phyloP scores from a whole-genome alignment of 2,329 filamentous ascomycete genomes.

The Aspergillus alliaceus region DNA sequence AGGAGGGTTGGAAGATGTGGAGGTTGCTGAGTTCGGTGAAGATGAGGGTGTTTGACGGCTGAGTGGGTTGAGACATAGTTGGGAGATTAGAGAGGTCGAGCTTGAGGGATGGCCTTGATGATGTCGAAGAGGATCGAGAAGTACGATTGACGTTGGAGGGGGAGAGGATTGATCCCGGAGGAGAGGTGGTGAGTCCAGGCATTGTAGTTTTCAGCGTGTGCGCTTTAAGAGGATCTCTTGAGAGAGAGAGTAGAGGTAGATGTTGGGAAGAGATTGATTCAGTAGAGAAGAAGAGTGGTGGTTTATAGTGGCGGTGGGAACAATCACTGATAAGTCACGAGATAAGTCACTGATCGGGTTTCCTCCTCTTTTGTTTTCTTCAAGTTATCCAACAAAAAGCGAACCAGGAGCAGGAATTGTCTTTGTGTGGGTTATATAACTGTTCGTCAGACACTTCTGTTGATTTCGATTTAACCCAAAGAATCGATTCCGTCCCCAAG shows the following conservation, averaged over 20 bases:
- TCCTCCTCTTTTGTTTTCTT: background rate
- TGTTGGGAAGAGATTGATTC: background rate
- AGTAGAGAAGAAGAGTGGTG: background rate
- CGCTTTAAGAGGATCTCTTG: background rate
- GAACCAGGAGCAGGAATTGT: background rate
- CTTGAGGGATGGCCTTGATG: slow-evolving; percentile 39
- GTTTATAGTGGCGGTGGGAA: background rate
- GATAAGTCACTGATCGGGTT: background rate
- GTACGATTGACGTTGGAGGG: slow-evolving; percentile 22
- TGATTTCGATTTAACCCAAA: background rate
- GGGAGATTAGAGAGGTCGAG: slow-evolving; percentile 49
- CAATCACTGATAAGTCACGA: background rate
- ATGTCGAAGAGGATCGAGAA: slow-evolving; percentile 23
- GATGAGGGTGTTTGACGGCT: slow-evolving; percentile 52
- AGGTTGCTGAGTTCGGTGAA: slow-evolving; percentile 51
- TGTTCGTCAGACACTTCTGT: background rate
- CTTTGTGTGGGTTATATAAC: too few species aligned
- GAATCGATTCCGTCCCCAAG: background rate
- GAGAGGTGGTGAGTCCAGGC: slow-evolving; percentile 19
- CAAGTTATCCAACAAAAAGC: background rate
- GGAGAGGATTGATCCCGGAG: slow-evolving; percentile 24
- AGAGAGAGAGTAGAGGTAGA: background rate
- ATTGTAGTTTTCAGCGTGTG: slow-evolving; percentile 17
- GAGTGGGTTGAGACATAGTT: slow-evolving; percentile 45
- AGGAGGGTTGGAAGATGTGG: slow-evolving; percentile 47